Evolutionary conservation across 2,329 filamentous ascomycete genomes (phyloP).

Genomic region (Ophiostoma australiae): DNA sequence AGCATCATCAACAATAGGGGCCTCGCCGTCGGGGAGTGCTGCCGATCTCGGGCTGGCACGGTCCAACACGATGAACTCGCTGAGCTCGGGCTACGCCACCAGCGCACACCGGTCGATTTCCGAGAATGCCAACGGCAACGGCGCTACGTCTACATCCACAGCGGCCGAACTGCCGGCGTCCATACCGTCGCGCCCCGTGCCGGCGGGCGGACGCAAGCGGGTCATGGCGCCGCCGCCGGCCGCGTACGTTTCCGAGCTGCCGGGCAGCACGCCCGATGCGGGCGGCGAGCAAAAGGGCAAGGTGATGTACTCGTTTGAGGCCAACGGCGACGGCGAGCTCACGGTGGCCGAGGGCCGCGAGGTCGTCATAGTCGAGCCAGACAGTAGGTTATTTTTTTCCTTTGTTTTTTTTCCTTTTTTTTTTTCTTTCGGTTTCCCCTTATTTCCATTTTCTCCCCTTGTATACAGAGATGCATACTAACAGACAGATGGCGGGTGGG

Average conservation of each 20-base stretch:
- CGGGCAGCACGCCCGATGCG: conserved; percentile 48
- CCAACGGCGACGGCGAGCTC: conserved; percentile 73
- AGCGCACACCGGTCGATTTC: conserved; percentile 73
- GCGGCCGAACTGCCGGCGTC: conserved; percentile 31
- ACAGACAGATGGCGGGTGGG: conserved; percentile 79
- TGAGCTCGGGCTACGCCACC: conserved; percentile 81
- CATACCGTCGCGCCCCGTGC: conserved; percentile 29
- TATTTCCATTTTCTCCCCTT: neutral
- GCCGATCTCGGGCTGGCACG: conserved; percentile 64
- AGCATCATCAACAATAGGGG: neutral
- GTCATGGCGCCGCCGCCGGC: conserved; percentile 83
- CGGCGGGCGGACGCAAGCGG: conserved; percentile 49
- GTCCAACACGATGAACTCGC: conserved; percentile 82
- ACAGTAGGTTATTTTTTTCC: conserved; percentile 59
- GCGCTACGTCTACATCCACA: neutral
- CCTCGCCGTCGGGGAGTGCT: conserved; percentile 38
- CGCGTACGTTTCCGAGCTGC: conserved; percentile 68
- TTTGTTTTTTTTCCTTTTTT: neutral
- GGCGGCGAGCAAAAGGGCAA: conserved; percentile 63
- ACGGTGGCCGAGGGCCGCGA: conserved; percentile 74
- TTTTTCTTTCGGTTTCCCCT: neutral
- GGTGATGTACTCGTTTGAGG: conserved; percentile 87
- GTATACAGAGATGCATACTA: neutral
- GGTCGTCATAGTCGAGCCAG: conserved; percentile 72
- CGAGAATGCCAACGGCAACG: conserved; percentile 41